These are phyloP conservation scores for Talaromyces islandicus DNA, from an alignment of 2,329 filamentous ascomycete genomes.

Conservation along the genomic window DNA sequence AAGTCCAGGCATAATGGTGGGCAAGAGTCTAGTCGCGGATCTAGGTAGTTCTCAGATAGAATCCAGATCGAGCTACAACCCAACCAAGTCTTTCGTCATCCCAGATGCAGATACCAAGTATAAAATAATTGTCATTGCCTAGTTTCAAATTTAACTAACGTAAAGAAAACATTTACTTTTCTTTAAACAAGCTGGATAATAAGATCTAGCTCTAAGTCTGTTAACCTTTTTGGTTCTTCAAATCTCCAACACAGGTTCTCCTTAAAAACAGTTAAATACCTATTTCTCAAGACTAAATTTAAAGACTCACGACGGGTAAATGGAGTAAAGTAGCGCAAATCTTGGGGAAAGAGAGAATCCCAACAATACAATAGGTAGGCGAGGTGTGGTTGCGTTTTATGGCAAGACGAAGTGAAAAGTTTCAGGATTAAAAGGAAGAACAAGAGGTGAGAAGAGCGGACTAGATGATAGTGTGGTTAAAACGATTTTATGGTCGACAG, in stretches of 20 bases:
- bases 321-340: background rate
- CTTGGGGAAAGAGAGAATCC: background rate
- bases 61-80: background rate
- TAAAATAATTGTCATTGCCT: background rate
- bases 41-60: background rate
- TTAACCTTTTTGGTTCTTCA: background rate
- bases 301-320: background rate
- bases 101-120: slow-evolving; percentile 6
- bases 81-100: background rate
- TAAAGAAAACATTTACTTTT: no score
- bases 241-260: slow-evolving; percentile 2
- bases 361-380: no score
- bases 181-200: background rate
- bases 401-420: no score
- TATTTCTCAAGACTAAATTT: background rate
- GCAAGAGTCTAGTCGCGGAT: no score
- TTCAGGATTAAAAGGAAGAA: no score
- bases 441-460: no score
- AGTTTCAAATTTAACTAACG: background rate
- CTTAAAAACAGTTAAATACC: background rate
- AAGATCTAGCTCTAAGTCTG: background rate
- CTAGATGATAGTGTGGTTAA: no score
- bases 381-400: background rate
- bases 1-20: no score
- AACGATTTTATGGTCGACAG: no score